Conservation (phyloP, 495 filamentous ascomycete genomes). For the Amniculicola lignicola region DNA sequence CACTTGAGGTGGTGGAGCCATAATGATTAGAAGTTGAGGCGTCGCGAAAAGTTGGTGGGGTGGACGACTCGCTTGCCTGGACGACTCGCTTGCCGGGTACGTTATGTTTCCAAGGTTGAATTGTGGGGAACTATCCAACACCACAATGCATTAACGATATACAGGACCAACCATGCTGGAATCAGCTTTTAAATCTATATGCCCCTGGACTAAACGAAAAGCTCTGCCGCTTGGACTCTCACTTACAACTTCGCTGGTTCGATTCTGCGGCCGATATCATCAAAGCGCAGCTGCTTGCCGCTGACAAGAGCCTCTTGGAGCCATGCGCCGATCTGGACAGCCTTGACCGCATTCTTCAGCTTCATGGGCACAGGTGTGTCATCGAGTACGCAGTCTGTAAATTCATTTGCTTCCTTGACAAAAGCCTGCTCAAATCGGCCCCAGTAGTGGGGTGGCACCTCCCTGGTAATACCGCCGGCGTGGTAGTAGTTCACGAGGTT, state of each 20-base stretch:
- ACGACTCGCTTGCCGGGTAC: too few species aligned
- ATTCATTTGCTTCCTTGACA: conserved; percentile 30
- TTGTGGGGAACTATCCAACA: too few species aligned
- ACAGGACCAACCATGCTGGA: too few species aligned
- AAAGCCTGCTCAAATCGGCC: conserved; percentile 29
- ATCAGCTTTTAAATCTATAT: too few species aligned
- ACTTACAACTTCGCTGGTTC: conserved; percentile 21
- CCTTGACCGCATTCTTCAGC: conserved; percentile 15
- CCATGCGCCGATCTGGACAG: conserved; percentile 21
- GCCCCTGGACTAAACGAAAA: too few species aligned
- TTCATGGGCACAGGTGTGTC: conserved; percentile 17
- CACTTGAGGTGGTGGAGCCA: too few species aligned
- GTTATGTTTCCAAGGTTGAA: too few species aligned
- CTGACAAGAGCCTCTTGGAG: conserved; percentile 26
- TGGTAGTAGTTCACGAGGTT: conserved; percentile 19
- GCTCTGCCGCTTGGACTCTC: too few species aligned
- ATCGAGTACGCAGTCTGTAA: conserved; percentile 15
- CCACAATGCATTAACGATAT: too few species aligned
- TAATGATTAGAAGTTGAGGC: too few species aligned
- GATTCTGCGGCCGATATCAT: conserved; percentile 18
- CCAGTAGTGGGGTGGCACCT: conserved; percentile 26
- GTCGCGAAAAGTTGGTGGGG: too few species aligned
- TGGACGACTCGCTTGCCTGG: too few species aligned
- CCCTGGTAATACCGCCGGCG: conserved; percentile 13
- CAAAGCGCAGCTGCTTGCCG: conserved; percentile 24